A percentile compares a stretch with the other conserved stretches of the same genome.
These are phyloP conservation scores for Kokia cookei DNA, from an alignment of 441 rosid species.

Conservation along the genomic window DNA sequence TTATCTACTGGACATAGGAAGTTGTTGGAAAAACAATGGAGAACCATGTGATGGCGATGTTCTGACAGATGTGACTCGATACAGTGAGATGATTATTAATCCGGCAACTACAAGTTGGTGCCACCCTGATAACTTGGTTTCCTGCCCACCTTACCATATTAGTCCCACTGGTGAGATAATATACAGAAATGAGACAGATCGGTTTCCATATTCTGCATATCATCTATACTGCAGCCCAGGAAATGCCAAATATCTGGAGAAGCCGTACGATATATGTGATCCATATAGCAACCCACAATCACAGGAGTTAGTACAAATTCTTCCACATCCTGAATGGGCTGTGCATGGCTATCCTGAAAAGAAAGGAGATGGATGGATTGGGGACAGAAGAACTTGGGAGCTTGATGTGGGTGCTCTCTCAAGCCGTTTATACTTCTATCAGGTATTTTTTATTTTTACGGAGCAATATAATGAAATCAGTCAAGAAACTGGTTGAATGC, in stretches of 20 bases:
- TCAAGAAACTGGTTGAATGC: neutral
- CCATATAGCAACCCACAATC: constrained; percentile 78
- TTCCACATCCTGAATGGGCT: constrained; percentile 66
- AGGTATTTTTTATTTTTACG: constrained; percentile 24
- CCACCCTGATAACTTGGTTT: constrained; percentile 26
- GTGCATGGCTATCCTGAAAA: constrained; percentile 62
- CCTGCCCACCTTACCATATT: constrained; percentile 67
- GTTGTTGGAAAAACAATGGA: constrained; percentile 57
- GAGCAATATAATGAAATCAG: neutral
- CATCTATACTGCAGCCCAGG: constrained; percentile 68
- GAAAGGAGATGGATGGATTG: constrained; percentile 65
- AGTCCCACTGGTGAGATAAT: constrained; percentile 42
- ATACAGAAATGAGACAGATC: constrained; percentile 46
- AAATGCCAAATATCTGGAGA: constrained; percentile 42
- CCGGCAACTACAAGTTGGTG: constrained; percentile 48
- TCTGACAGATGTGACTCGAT: constrained; percentile 45
- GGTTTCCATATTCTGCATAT: constrained; percentile 66
- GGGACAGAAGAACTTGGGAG: constrained; percentile 58
- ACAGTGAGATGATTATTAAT: constrained; percentile 54
- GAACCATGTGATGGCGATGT: constrained; percentile 43
- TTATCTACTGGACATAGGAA: constrained; percentile 49
- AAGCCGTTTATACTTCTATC: constrained; percentile 63
- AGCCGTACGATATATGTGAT: constrained; percentile 63
- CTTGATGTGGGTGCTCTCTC: constrained; percentile 63
- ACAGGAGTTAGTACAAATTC: constrained; percentile 57